Conservation (phyloP, 75 land plant species). For the Sequoia sempervirens region DNA sequence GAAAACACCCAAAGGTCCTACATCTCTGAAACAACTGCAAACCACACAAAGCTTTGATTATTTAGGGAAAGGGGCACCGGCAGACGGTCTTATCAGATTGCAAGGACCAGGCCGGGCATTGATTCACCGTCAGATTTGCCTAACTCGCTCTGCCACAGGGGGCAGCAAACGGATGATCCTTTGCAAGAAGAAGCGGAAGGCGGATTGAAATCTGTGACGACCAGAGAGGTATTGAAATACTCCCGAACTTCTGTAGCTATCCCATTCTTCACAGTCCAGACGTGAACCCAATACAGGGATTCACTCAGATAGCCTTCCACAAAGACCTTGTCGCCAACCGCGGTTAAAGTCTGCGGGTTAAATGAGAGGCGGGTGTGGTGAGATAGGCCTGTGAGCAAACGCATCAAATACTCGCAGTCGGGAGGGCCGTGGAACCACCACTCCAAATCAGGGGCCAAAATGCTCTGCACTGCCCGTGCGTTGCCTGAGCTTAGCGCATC, state of each 20-base stretch:
- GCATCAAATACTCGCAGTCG: conserved; percentile 71
- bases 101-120: conserved; percentile 64
- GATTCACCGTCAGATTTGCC: conserved; percentile 32
- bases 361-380: conserved; percentile 12
- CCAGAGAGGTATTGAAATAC: conserved; percentile 71
- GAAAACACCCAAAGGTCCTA: not conserved
- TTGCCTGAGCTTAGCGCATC: conserved; percentile 51
- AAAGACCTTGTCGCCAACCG: conserved; percentile 31
- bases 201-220: conserved; percentile 39
- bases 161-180: conserved; percentile 19
- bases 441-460: conserved; percentile 65
- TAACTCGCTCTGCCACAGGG: conserved; percentile 55
- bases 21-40: not conserved
- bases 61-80: not conserved
- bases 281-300: conserved; percentile 56
- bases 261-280: conserved; percentile 54
- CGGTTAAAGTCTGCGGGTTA: conserved; percentile 5
- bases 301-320: conserved; percentile 46
- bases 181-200: not conserved
- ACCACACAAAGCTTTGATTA: not conserved
- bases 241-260: conserved; percentile 54
- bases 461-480: conserved; percentile 41
- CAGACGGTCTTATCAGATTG: conserved; percentile 12
- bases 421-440: conserved; percentile 99
- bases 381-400: conserved; percentile 68